A percentile compares a stretch with the other conserved stretches of the same genome.
Evolutionary conservation across 2,329 filamentous ascomycete species (phyloP).

Genomic region (Dothidotthia symphoricarpi): DNA sequence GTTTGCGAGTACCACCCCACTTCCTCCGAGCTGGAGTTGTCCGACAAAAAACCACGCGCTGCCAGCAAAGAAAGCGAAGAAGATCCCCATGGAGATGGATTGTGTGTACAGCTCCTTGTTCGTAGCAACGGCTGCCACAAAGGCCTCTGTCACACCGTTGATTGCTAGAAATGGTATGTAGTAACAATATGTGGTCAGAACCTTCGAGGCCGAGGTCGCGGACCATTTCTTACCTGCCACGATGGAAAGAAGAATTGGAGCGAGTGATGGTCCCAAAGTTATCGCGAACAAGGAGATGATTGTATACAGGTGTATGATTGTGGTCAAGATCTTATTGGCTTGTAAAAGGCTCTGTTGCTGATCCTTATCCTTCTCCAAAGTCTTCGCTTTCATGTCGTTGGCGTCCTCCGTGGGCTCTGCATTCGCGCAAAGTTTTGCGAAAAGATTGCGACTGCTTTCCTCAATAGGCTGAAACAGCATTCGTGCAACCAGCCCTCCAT

Average conservation of each 20-base stretch:
- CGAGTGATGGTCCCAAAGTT: conserved; percentile 70
- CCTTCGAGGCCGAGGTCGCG: conserved; percentile 66
- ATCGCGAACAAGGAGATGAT: conserved; percentile 69
- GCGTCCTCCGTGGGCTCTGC: conserved; percentile 11
- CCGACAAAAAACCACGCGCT: conserved; percentile 73
- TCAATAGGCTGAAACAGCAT: conserved; percentile 94
- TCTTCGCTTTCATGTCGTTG: neutral
- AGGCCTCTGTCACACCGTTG: conserved; percentile 89
- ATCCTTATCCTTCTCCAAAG: neutral
- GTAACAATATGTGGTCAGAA: conserved; percentile 80
- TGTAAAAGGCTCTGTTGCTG: conserved; percentile 31
- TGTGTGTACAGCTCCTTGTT: conserved; percentile 73
- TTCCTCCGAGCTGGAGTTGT: conserved; percentile 68
- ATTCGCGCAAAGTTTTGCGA: conserved; percentile 71
- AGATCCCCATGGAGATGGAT: conserved; percentile 78
- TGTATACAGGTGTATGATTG: conserved; percentile 69
- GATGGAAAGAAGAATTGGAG: conserved; percentile 69
- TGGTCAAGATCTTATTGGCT: conserved; percentile 55
- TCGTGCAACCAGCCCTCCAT: conserved; percentile 79
- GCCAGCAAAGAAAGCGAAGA: conserved; percentile 72
- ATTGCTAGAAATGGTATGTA: conserved; percentile 90
- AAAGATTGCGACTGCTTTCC: conserved; percentile 86
- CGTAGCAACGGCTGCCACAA: conserved; percentile 82
- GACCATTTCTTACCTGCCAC: conserved; percentile 78
- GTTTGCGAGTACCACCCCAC: conserved; percentile 82